Evolutionary conservation across 78 protist species (phyloP), one percentile per base, ranked within the genome.

Genomic region (Tieghemostelium lacteum): DNA sequence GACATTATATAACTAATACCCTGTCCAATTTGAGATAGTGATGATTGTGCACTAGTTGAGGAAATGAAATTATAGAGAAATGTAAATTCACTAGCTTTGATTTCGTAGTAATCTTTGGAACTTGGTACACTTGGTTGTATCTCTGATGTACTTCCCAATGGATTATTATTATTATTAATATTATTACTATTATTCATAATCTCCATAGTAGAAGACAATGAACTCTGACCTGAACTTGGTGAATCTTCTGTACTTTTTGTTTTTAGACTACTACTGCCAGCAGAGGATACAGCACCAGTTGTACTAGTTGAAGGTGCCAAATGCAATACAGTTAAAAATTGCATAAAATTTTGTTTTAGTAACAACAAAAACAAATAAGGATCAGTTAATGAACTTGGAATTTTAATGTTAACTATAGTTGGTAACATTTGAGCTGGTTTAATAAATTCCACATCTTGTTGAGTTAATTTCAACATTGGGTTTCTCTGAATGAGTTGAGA

Each of bases 391-490:
- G 33, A n/a, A 17, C 10, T 19, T 0, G 93, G 93, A 12, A 88
- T 16, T 24, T 49, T 40, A 40, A 69, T 66, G 24, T 50, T 52
- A 22, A 55, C 40, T 19, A 50, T 17, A 14, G 85, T 40, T 33
- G 93, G 93, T 1, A 64, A 22, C 16, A 24, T 64, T 12, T 24
- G 29, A 14, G 93, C 75, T 22, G 88, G 88, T 57, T 77, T 69
- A 14, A 88, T 88, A 40, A 88, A 88, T 14, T 88, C 88, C 10
- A 88, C 73, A 52, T 88, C 93, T 20, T 75, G 75, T 6, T 54
- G 70, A 26, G 85, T 73, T 12, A 88, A 31, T 66, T 88, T 88
- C 14, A 88, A 28, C 85, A 88, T 62, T 42, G 93, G 93, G 55
- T 88, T 88, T 28, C 93, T 34, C 50, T 70, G 52, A 24, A 88